Conservation (phyloP, 306 rosid genomes). For the Ormosia emarginata region DNA sequence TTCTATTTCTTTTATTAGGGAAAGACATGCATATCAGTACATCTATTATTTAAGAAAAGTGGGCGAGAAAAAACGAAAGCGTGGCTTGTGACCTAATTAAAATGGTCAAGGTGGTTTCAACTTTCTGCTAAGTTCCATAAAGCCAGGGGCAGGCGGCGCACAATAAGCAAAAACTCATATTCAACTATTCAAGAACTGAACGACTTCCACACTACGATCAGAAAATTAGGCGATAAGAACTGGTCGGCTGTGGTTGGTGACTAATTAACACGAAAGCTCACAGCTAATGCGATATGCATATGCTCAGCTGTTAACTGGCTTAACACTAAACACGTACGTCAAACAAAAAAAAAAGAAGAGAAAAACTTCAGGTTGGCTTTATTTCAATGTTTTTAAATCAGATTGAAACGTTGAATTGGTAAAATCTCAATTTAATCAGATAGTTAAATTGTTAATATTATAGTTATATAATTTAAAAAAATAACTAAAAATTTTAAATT, state of each 20-base stretch:
- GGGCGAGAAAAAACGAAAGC: not conserved
- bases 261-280: constrained; percentile 8
- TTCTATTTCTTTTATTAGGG: not conserved
- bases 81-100: not conserved
- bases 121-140: constrained; percentile 2
- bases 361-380: not conserved
- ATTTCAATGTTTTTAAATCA: not conserved
- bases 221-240: constrained; percentile 3
- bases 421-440: too few species aligned
- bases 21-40: not conserved
- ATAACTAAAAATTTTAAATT: too few species aligned
- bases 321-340: not conserved
- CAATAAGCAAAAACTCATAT: not conserved
- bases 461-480: too few species aligned
- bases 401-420: too few species aligned
- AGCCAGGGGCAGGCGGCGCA: constrained; percentile 23
- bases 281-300: not conserved
- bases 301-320: not conserved
- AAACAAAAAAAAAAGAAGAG: not conserved
- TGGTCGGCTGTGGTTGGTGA: constrained; percentile 25
- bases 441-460: too few species aligned
- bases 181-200: not conserved
- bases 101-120: constrained; percentile 10
- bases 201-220: not conserved
- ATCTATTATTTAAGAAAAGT: not conserved